Evolutionary conservation across 495 filamentous ascomycete genomes (phyloP), one percentile per base, ranked within the genome.

Genomic region (Penicillium riverlandense): DNA sequence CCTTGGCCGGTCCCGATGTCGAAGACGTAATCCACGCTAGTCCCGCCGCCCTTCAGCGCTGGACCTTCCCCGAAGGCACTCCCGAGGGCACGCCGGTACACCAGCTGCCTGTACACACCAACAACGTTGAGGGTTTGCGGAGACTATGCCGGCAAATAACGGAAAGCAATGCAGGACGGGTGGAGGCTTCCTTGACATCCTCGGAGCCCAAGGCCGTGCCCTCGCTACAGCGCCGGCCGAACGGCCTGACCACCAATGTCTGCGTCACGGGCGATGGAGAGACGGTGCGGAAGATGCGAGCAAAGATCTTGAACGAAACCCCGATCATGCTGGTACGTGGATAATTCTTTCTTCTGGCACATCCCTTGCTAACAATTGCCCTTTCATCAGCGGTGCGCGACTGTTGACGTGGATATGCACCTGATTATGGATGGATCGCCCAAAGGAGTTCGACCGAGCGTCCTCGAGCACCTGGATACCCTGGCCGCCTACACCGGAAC

Each of bases 21-120:
- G 86, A 94, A 57, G 90, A 96, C 63, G 86, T 97, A 50, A 71
- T 97, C 40, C 86, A 95, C 67, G 89, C 90, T 48, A 94, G 82
- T 47, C 76, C 79, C 44, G 82, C 83, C 43, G 90, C 90, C 34
- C 77, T 91, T 9, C 79, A 85, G 45, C 82, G 85, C 53, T 98
- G 92, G 92, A 88, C 87, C 15, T 90, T 94, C 62, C 84, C 94
- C 45, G 86, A 86, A 60, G 88, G 84, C 47, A 84, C 82, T 38
- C 80, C 86, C 40, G 86, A 92, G 54, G 85, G 88, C 50, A 80
- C 84, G 14, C 83, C 87, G 4, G 82, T 86, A 29, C 80, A 92
- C 67, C 83, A 90, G 53, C 72, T 98, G 27, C 92, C 92, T 7
- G 85, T 96, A 7, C 91, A 97, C 59, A 78, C 79, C 37, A 78